phyloP scores from a whole-genome alignment of 306 rosid genomes.

The Cucurbita argyrosperma region DNA sequence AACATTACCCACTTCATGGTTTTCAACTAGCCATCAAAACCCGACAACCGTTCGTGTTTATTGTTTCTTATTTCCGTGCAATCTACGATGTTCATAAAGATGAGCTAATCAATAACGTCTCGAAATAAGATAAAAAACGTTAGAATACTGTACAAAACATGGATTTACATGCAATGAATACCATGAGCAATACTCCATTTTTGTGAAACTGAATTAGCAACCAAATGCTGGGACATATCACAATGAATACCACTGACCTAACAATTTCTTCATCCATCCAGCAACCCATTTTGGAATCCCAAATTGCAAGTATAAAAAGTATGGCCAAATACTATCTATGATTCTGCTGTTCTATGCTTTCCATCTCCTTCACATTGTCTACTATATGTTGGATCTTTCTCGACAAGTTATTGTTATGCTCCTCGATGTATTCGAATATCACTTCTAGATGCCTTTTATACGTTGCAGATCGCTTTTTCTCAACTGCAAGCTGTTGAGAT shows the following conservation, averaged over 20 bases:
- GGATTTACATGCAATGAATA: neutral
- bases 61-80: neutral
- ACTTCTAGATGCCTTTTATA: constrained; percentile 91
- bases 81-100: neutral
- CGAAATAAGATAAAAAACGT: constrained; percentile 1
- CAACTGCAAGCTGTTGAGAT: constrained; percentile 69
- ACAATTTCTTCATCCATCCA: neutral
- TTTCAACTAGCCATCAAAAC: neutral
- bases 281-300: neutral
- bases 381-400: constrained; percentile 82
- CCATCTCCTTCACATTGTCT: constrained; percentile 72
- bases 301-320: neutral
- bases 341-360: constrained; percentile 39
- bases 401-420: constrained; percentile 71
- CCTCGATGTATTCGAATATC: constrained; percentile 76
- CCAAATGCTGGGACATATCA: neutral
- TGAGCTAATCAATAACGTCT: neutral
- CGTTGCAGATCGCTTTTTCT: constrained; percentile 72
- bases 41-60: neutral
- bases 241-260: neutral
- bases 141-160: constrained; percentile 7
- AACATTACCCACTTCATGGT: neutral
- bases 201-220: neutral
- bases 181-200: neutral
- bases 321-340: constrained; percentile 30